These are phyloP conservation scores for Delitschia confertaspora DNA, from an alignment of 495 filamentous ascomycete species.

Conservation along the genomic window DNA sequence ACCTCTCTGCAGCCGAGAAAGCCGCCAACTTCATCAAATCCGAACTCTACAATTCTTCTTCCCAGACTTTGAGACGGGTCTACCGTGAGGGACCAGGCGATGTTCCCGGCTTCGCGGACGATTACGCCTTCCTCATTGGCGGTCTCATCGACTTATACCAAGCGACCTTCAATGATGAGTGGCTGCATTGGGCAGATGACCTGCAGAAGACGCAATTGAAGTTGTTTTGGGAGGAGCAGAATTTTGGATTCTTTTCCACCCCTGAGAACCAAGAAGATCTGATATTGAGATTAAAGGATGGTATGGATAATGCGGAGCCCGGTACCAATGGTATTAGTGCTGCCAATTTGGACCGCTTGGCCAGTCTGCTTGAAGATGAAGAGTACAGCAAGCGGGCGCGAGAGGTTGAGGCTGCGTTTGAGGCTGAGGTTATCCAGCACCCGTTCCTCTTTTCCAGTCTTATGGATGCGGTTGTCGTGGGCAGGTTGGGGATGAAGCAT, in stretches of 20 bases:
- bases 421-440: constrained; percentile 83
- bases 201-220: constrained; percentile 55
- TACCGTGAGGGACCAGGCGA: constrained; percentile 66
- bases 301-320: constrained; percentile 83
- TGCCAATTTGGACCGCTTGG: constrained; percentile 72
- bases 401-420: constrained; percentile 73
- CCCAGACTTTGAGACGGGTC: constrained; percentile 60
- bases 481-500: constrained; percentile 51
- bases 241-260: constrained; percentile 84
- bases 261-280: constrained; percentile 55
- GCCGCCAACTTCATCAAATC: constrained; percentile 68
- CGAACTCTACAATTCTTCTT: constrained; percentile 61
- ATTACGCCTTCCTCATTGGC: constrained; percentile 84
- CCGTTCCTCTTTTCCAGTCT: constrained; percentile 80
- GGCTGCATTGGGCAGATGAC: constrained; percentile 73
- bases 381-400: constrained; percentile 55
- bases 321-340: constrained; percentile 80
- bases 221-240: constrained; percentile 39
- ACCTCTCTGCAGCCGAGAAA: constrained; percentile 54
- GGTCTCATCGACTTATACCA: constrained; percentile 85
- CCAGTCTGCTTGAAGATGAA: constrained; percentile 58
- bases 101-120: constrained; percentile 78
- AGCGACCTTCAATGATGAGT: constrained; percentile 70
- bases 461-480: constrained; percentile 62
- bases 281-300: constrained; percentile 83